Percentiles rank a stretch among this genome's conserved stretches.
phyloP scores from a whole-genome alignment of 2,329 filamentous ascomycete species.

The Calonectria henricotiae region DNA sequence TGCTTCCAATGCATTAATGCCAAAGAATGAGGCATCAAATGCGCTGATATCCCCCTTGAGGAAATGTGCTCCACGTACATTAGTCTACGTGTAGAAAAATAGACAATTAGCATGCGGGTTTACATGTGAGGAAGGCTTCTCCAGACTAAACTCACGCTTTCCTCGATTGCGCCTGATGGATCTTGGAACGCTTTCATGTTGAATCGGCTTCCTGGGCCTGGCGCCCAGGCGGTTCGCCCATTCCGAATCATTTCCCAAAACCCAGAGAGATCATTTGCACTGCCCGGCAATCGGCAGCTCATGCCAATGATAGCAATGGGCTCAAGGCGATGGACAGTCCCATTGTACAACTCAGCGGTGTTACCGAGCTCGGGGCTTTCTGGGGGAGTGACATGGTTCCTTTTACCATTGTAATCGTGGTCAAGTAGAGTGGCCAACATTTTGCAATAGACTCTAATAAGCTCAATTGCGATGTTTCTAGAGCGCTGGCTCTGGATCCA shows the following conservation, averaged over 20 bases:
- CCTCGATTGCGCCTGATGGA: not conserved
- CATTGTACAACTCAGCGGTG: not conserved
- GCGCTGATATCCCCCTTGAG: not conserved
- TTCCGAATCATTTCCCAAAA: conserved; percentile 8
- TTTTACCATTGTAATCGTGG: not conserved
- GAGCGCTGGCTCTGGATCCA: not conserved
- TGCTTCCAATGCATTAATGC: conserved; percentile 5
- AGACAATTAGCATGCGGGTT: not conserved
- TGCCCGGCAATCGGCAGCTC: not conserved
- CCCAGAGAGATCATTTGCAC: not conserved
- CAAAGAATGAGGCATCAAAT: conserved; percentile 9
- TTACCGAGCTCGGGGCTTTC: not conserved
- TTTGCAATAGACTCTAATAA: not conserved
- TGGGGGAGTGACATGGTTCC: not conserved
- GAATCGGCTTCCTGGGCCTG: not conserved
- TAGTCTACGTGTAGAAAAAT: not conserved
- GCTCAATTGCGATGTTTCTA: not conserved
- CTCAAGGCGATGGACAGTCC: not conserved
- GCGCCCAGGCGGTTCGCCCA: not conserved
- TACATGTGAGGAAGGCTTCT: not conserved
- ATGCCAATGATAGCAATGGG: conserved; percentile 11
- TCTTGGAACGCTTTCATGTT: conserved; percentile 14
- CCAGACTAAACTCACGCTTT: not conserved
- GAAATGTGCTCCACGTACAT: not conserved
- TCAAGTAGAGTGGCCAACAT: not conserved